Evolutionary conservation across 2,329 filamentous ascomycete species (phyloP), one percentile per base, ranked within the genome.

Genomic region (Boeremia lycopersici): DNA sequence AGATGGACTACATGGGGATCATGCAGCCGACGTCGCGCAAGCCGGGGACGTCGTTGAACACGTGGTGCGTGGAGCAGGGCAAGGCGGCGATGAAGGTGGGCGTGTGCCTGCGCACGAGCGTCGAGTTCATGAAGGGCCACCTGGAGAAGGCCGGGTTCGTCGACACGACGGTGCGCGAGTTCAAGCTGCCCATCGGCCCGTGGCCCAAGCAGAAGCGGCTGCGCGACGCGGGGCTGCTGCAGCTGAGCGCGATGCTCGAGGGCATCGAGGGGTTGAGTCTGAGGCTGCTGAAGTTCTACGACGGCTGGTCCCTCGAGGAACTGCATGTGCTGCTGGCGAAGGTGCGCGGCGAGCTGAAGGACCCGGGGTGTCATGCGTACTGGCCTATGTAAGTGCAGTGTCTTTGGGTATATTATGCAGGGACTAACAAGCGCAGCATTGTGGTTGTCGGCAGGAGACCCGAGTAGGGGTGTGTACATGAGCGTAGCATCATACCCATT

Each of bases 311-410:
- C 3, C 36, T 61, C 2, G 66, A 69, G 1, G 69, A 71, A 56
- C 30, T 71, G 40, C 53, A 71, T 48, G 67, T 79, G 3, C 71
- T 81, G 42, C 61, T 72, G 30, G 64, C 64, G 0, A 65, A 67
- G 39, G 65, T 68, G 2, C 47, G 67, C 23, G 57, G 57, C 11
- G 72, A 75, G 41, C 30, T 74, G 43, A 66, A 67, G 43, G 65
- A 59, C 36, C 53, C 62, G 47, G 61, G 63, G 19, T 65, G 64
- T 42, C 68, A 71, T 52, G 53, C 65, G 41, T 71, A 67, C 58
- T 70, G 63, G 67, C 65, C 69, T 19, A 33, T 69, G 68, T 71
- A 48, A 68, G 68, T 68, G 5, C 43, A 17, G 5, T 2, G 12
- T 17, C 25, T 1, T 5, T n/a, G n/a, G 5, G 25, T 28, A 8